phyloP scores from a whole-genome alignment of 78 protist genomes.

The Dictyostelium firmibasis region DNA sequence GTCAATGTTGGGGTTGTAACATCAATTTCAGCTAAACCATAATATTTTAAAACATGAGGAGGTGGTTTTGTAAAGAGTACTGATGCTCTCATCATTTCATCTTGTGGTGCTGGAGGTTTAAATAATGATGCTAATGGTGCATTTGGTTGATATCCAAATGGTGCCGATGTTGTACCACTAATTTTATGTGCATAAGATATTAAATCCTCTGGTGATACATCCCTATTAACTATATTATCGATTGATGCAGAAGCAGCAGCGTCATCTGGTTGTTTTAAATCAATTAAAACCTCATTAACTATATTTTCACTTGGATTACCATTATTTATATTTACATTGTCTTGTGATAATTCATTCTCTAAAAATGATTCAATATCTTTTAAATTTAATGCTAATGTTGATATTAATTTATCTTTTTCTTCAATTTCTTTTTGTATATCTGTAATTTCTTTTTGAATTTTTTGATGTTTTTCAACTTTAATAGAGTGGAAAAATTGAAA shows the following conservation, averaged over 20 bases:
- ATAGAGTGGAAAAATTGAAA: too few relatives aligned
- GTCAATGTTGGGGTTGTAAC: neutral
- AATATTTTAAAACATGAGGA: slow-evolving; percentile 22
- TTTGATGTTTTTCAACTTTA: slow-evolving; percentile 31
- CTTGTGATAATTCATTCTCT: slow-evolving; percentile 47
- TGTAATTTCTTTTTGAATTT: slow-evolving; percentile 26
- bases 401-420: slow-evolving; percentile 53
- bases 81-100: slow-evolving; percentile 73
- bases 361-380: slow-evolving; percentile 39
- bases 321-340: neutral
- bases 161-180: slow-evolving; percentile 67
- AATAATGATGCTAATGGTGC: slow-evolving; percentile 24
- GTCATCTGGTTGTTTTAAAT: neutral
- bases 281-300: neutral
- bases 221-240: neutral
- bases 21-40: slow-evolving; percentile 61
- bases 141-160: slow-evolving; percentile 63
- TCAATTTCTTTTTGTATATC: slow-evolving; percentile 47
- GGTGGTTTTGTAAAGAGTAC: slow-evolving; percentile 39
- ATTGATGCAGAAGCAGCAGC: neutral
- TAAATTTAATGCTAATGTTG: slow-evolving; percentile 26
- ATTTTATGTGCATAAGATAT: slow-evolving; percentile 76
- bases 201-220: slow-evolving; percentile 51
- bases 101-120: slow-evolving; percentile 79
- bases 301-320: neutral